Conservation (phyloP, 768 basidiomycete genomes). For the Leccinum uliginosum region DNA sequence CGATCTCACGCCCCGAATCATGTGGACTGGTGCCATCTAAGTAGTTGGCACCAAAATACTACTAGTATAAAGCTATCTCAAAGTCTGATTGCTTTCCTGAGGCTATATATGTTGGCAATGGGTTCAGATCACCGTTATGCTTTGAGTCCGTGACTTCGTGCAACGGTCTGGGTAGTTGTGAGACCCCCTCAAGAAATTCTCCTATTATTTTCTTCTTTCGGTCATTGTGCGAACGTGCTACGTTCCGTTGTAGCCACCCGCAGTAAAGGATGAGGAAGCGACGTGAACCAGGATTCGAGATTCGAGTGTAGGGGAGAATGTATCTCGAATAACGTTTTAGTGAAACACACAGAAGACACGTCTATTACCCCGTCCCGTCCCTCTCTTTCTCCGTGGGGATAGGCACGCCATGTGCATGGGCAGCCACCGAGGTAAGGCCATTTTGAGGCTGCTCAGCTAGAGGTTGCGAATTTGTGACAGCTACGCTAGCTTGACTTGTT, state of each 20-base stretch:
- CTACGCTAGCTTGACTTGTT: constrained; percentile 19
- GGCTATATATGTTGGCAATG: no score
- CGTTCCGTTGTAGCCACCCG: not conserved
- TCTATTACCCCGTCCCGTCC: constrained; percentile 23
- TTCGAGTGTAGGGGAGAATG: not conserved
- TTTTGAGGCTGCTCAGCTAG: constrained; percentile 16
- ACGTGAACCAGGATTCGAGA: not conserved
- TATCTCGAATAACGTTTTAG: constrained; percentile 7
- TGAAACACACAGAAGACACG: constrained; percentile 10
- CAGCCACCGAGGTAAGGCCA: constrained; percentile 6
- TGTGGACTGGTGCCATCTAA: no score
- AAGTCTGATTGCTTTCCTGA: no score
- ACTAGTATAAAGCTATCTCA: no score
- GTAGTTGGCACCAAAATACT: no score
- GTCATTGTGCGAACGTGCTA: not conserved
- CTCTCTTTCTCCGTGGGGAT: constrained; percentile 16
- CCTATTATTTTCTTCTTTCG: not conserved
- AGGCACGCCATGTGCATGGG: constrained; percentile 2
- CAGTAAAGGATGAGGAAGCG: not conserved
- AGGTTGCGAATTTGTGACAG: constrained; percentile 8
- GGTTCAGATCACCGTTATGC: no score
- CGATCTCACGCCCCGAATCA: no score
- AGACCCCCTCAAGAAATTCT: no score
- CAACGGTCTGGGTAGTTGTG: no score
- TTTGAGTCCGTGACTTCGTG: no score